Evolutionary conservation across 2,329 filamentous ascomycete species (phyloP).

Genomic region (Penicillium sp.): DNA sequence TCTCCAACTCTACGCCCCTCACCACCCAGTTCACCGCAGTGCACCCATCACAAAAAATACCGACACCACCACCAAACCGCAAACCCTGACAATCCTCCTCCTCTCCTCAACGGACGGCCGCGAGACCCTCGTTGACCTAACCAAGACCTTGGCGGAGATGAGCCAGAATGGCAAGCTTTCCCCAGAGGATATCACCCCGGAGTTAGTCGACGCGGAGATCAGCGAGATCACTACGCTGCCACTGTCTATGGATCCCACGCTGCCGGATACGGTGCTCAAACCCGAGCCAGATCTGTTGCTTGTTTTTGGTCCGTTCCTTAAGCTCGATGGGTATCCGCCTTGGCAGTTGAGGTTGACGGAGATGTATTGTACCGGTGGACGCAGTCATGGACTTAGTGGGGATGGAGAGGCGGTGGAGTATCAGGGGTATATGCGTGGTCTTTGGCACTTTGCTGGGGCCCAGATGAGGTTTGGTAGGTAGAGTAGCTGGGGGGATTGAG

Average conservation of each 20-base stretch:
- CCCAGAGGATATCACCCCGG: conserved; percentile 75
- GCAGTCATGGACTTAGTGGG: conserved; percentile 37
- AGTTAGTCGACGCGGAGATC: conserved; percentile 87
- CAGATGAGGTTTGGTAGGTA: conserved; percentile 80
- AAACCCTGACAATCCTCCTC: conserved; percentile 64
- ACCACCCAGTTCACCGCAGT: conserved; percentile 54
- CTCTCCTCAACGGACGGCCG: conserved; percentile 86
- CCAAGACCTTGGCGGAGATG: conserved; percentile 92
- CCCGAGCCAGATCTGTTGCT: conserved; percentile 86
- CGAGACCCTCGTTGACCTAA: conserved; percentile 92
- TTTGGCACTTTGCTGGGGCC: conserved; percentile 81
- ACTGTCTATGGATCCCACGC: conserved; percentile 16
- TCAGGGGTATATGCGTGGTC: conserved; percentile 82
- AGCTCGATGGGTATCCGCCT: conserved; percentile 87
- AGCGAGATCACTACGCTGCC: conserved; percentile 54
- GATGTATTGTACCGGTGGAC: conserved; percentile 68
- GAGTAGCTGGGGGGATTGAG: not conserved
- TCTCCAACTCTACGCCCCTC: conserved; percentile 71
- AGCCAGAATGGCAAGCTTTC: conserved; percentile 82
- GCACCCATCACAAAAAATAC: conserved; percentile 24
- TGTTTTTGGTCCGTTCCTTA: conserved; percentile 78
- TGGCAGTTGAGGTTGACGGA: conserved; percentile 96
- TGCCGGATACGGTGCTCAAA: conserved; percentile 57
- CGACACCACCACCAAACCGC: not conserved
- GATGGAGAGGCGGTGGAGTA: conserved; percentile 69